Evolutionary conservation across 2,329 filamentous ascomycete species (phyloP).

Genomic region (Cryoendolithus antarcticus): DNA sequence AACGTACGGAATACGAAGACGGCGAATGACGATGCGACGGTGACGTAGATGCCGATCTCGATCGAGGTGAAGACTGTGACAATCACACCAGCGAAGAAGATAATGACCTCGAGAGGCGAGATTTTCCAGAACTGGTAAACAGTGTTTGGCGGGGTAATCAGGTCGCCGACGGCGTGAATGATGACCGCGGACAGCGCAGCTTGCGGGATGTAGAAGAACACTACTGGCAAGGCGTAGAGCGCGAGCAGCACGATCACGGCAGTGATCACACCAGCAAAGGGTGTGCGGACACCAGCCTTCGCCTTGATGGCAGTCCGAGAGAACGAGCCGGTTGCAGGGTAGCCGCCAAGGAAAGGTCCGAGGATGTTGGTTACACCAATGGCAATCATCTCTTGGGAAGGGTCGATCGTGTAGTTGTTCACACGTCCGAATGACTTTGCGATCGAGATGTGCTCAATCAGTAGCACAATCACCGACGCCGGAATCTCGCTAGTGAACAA

Average conservation of each 20-base stretch:
- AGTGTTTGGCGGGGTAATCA: constrained; percentile 81
- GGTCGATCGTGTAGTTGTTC: constrained; percentile 92
- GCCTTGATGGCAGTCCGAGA: constrained; percentile 93
- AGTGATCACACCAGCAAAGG: constrained; percentile 80
- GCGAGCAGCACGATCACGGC: constrained; percentile 75
- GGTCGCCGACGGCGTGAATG: constrained; percentile 85
- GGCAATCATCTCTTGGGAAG: constrained; percentile 88
- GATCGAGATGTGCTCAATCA: constrained; percentile 95
- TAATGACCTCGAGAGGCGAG: constrained; percentile 75
- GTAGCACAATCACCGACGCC: constrained; percentile 73
- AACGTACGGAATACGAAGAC: constrained; percentile 74
- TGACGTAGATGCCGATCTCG: constrained; percentile 85
- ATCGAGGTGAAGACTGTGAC: constrained; percentile 81
- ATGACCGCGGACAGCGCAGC: constrained; percentile 76
- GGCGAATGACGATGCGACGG: constrained; percentile 62
- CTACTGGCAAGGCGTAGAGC: constrained; percentile 72
- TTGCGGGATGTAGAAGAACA: constrained; percentile 89
- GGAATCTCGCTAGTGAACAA: constrained; percentile 63
- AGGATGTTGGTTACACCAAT: constrained; percentile 85
- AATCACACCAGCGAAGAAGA: constrained; percentile 87
- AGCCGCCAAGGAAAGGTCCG: constrained; percentile 81
- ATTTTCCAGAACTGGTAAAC: constrained; percentile 93
- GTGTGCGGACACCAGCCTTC: constrained; percentile 86
- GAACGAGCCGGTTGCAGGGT: constrained; percentile 89
- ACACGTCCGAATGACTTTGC: constrained; percentile 91